A percentile compares a stretch with the other conserved stretches of the same genome.
Conservation (phyloP, 345 rosid genomes). For the Bretschneidera sinensis region DNA sequence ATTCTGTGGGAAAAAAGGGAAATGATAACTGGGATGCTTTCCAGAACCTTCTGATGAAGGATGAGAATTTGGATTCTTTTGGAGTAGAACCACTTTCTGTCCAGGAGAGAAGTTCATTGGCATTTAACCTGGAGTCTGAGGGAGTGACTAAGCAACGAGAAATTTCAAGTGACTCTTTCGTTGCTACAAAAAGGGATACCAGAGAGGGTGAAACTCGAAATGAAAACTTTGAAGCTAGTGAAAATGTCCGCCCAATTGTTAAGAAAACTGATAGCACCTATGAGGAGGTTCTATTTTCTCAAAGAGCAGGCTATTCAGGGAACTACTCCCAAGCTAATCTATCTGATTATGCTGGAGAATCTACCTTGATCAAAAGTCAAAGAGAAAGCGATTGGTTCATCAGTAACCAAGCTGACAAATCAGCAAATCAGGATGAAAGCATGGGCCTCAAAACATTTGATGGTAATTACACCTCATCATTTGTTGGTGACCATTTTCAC, state of each 20-base stretch:
- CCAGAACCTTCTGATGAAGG: constrained; percentile 74
- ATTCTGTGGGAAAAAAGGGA: constrained; percentile 36
- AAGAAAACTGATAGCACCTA: constrained; percentile 39
- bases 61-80: constrained; percentile 38
- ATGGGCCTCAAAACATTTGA: constrained; percentile 38
- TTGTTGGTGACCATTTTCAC: constrained; percentile 27
- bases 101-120: constrained; percentile 28
- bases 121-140: constrained; percentile 35
- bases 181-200: constrained; percentile 34
- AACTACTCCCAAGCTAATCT: constrained; percentile 23
- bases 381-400: constrained; percentile 73
- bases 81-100: constrained; percentile 27
- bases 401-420: constrained; percentile 33
- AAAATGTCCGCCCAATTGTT: constrained; percentile 27
- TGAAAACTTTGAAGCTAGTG: constrained; percentile 40
- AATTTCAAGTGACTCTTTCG: constrained; percentile 54
- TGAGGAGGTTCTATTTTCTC: constrained; percentile 51
- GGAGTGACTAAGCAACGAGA: constrained; percentile 36
- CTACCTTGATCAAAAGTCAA: constrained; percentile 44
- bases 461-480: constrained; percentile 33
- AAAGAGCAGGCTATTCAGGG: constrained; percentile 31
- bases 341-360: constrained; percentile 38
- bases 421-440: constrained; percentile 33
- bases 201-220: constrained; percentile 30
- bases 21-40: constrained; percentile 79